phyloP scores from a whole-genome alignment of 176 grass and related monocot genomes.

The Phoenix dactylifera region DNA sequence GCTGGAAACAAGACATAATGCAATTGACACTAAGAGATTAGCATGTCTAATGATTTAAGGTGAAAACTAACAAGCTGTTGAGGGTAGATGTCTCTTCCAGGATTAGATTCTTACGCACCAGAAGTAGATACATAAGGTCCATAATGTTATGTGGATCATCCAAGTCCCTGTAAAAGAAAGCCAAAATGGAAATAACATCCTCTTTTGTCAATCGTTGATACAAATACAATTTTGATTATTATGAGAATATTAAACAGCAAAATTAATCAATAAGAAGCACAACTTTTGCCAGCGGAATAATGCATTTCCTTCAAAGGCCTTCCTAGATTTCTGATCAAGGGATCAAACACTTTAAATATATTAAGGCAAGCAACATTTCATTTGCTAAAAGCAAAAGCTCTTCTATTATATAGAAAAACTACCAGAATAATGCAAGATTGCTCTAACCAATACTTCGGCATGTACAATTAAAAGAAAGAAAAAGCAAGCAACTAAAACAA shows the following conservation, averaged over 20 bases:
- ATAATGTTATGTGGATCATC: constrained; percentile 79
- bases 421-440: too few relatives aligned
- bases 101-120: constrained; percentile 39
- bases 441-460: too few relatives aligned
- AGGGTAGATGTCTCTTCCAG: neutral
- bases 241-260: neutral
- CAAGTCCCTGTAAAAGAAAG: constrained; percentile 48
- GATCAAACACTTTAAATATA: constrained; percentile 45
- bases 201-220: neutral
- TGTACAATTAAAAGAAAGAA: too few relatives aligned
- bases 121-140: constrained; percentile 80
- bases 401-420: too few relatives aligned
- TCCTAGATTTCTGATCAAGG: constrained; percentile 38
- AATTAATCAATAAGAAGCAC: constrained; percentile 6
- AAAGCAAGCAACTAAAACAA: too few relatives aligned
- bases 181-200: neutral
- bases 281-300: constrained; percentile 89
- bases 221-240: neutral
- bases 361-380: constrained; percentile 36
- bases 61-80: too few relatives aligned
- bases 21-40: neutral
- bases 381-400: neutral
- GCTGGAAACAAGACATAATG: constrained; percentile 33
- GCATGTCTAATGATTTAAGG: neutral
- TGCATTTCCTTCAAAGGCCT: constrained; percentile 63